Evolutionary conservation across 2,329 filamentous ascomycete genomes (phyloP), one percentile per base, ranked within the genome.

Genomic region (Simplicillium sp.): DNA sequence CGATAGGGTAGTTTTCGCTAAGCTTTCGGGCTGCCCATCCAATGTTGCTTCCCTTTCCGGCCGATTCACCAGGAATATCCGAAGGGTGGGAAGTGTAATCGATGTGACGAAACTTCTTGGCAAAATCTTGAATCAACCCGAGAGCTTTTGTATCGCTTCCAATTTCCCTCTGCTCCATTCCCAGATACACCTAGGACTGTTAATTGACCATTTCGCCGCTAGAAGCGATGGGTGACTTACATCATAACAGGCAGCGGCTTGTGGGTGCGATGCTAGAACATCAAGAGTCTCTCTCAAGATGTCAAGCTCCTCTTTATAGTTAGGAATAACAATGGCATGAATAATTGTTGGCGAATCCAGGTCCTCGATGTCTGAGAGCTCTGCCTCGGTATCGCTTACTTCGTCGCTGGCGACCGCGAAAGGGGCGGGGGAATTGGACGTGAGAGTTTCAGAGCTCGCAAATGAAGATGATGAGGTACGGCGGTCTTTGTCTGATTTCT

Each of bases 1-100:
- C 55, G 42, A 72, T 61, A 5, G 68, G 56, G 50, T 84, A 83
- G 50, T 71, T 77, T 50, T 73, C 70, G 55, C 77, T 80, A 39
- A 82, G 66, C 56, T 80, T 77, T 47, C 74, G 73, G 9, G 80
- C 82, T 14, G 80, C 80, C 78, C 81, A 87, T 39, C 75, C 75
- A 45, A 83, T 70, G 57, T 87, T 87, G 64, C 82, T 86, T 47
- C 82, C 82, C 55, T 87, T 87, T 43, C 82, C 82, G 40, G 81
- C 78, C 38, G 81, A 75, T 55, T 87, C 82, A 11, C 78, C 77
- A 3, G 74, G 71, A 39, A 86, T 75, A 41, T 77, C 76, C 16
- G 68, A 61, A 1, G 82, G 82, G 51, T 87, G 82, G 11, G 84
- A 59, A 3, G 80, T 84, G 54, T 75, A 80, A 50, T 77, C 74